phyloP scores from a whole-genome alignment of 2,329 filamentous ascomycete genomes.

The Claviceps lovelessii region DNA sequence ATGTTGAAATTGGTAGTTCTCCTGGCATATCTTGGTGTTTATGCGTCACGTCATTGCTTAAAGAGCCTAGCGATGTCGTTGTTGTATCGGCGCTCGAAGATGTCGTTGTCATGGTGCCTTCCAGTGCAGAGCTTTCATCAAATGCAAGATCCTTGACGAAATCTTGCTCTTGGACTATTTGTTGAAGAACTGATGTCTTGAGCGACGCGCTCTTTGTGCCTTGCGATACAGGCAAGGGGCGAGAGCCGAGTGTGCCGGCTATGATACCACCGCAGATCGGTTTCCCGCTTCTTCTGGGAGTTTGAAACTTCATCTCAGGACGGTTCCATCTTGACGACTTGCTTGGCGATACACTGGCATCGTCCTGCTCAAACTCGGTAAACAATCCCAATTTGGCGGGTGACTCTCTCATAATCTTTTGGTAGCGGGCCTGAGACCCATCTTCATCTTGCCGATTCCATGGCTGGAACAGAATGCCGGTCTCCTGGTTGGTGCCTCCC shows the following conservation, averaged over 20 bases:
- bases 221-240: neutral
- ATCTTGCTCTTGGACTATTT: neutral
- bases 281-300: neutral
- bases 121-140: neutral
- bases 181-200: neutral
- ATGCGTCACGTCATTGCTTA: neutral
- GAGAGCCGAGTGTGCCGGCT: neutral
- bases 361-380: conserved; percentile 2
- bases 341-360: neutral
- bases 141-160: neutral
- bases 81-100: neutral
- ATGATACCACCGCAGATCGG: neutral
- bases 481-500: conserved; percentile 8
- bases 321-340: neutral
- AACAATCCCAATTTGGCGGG: conserved; percentile 1
- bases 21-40: neutral
- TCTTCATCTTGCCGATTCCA: conserved; percentile 15
- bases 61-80: neutral
- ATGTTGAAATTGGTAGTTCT: neutral
- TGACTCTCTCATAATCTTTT: conserved; percentile 5
- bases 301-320: neutral
- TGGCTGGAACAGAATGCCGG: conserved; percentile 18
- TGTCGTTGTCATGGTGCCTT: neutral
- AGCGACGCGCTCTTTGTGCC: neutral
- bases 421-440: conserved; percentile 1